These are phyloP conservation scores for Scedosporium minutisporum DNA, from an alignment of 2,329 filamentous ascomycete genomes.

Conservation along the genomic window DNA sequence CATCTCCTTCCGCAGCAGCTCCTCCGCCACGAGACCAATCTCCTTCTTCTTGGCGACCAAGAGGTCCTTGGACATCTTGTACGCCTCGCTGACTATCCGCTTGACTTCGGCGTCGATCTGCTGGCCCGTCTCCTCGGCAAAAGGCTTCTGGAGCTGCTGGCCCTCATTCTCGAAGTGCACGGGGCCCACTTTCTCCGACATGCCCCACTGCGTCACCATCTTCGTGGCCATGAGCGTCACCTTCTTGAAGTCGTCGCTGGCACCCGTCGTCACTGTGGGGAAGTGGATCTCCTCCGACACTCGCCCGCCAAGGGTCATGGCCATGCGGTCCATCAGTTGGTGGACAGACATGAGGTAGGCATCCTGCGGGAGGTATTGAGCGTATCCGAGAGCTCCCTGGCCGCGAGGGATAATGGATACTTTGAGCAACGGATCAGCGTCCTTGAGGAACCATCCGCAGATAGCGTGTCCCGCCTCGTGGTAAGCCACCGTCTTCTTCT, in stretches of 20 bases:
- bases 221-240: constrained; percentile 90
- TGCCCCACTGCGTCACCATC: constrained; percentile 99
- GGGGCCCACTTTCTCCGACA: constrained; percentile 89
- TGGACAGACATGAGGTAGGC: constrained; percentile 92
- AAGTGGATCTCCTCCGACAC: constrained; percentile 96
- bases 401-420: constrained; percentile 97
- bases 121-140: constrained; percentile 87
- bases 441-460: constrained; percentile 95
- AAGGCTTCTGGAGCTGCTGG: constrained; percentile 83
- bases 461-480: constrained; percentile 97
- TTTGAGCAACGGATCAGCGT: constrained; percentile 94
- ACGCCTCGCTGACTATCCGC: constrained; percentile 83
- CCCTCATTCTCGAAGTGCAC: constrained; percentile 81
- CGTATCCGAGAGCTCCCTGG: constrained; percentile 87
- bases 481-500: constrained; percentile 93
- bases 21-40: constrained; percentile 83
- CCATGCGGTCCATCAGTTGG: constrained; percentile 98
- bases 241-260: constrained; percentile 96
- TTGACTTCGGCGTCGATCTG: constrained; percentile 88
- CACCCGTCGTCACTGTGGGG: constrained; percentile 88
- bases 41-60: constrained; percentile 79
- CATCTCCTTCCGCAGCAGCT: constrained; percentile 85
- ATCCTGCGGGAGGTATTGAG: constrained; percentile 91
- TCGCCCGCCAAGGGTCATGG: constrained; percentile 94
- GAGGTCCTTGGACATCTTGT: constrained; percentile 79